A percentile compares a stretch with the other conserved stretches of the same genome.
Conservation (phyloP, 2,329 filamentous ascomycete species). For the Hypoxylon sp. region DNA sequence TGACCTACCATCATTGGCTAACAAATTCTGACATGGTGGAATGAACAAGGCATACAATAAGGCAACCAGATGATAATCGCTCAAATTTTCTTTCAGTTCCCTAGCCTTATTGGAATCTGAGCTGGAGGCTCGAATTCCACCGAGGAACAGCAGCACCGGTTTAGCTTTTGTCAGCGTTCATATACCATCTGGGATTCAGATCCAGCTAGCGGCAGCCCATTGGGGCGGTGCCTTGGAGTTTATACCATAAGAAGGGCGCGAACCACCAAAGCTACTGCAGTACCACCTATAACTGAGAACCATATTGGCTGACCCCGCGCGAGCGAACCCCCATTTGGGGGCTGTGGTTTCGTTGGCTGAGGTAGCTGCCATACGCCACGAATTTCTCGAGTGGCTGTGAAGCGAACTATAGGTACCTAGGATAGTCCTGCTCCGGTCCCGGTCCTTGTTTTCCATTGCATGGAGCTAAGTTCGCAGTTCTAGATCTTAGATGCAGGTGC, state of each 20-base stretch:
- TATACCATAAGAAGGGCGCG: slow-evolving; percentile 7
- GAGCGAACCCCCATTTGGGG: not conserved
- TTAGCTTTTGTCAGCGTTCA: slow-evolving; percentile 7
- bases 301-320: not conserved
- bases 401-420: not conserved
- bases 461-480: not conserved
- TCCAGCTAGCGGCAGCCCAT: slow-evolving; percentile 3
- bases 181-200: not conserved
- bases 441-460: not conserved
- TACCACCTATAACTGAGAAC: not conserved
- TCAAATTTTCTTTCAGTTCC: not conserved
- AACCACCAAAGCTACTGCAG: slow-evolving; percentile 7
- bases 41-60: slow-evolving; percentile 5
- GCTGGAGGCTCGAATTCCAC: not conserved
- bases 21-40: not conserved
- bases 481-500: not conserved
- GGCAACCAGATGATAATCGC: slow-evolving; percentile 11
- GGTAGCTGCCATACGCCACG: not conserved
- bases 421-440: not conserved
- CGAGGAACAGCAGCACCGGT: not conserved
- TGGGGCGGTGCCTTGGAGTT: slow-evolving; percentile 11
- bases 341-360: not conserved
- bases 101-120: slow-evolving; percentile 17
- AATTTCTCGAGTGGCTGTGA: not conserved
- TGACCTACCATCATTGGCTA: slow-evolving; percentile 1